Base-by-base conservation (phyloP, 208 protist species). In the Leishmania arabica region DNA sequence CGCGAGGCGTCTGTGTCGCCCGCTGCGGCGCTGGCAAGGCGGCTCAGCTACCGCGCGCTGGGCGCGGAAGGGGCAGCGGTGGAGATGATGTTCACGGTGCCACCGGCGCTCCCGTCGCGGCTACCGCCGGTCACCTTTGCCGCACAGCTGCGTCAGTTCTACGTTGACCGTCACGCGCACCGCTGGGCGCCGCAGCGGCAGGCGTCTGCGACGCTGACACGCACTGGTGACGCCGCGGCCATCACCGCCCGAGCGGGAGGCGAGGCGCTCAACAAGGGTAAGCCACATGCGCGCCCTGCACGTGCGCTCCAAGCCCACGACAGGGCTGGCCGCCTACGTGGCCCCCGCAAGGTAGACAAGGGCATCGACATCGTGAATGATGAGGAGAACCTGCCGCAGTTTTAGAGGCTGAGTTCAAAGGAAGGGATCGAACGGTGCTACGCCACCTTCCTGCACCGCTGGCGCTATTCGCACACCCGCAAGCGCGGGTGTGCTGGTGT, bases 81-180 rank as follows among this genome's bases (percentile, higher is more conserved):
- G 40, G 90, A 96, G 75, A 84, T 91, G 75, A 79, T 87, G 64
- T 96, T 96, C 83, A 86, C 90, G 4, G 73, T 91, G 42, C 92
- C 92, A 31, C 73, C 89, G 2, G 79, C 91, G 17, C 84, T 96
- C 69, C 92, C 92, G 31, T 91, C 89, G 58, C 81, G 87, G 78
- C 80, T 96, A 47, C 92, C 92, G 42, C 75, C 90, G 2, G 75
- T 74, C 15, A 66, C 83, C 42, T 91, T 86, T 40, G 58, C 72
- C 2, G 34, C 45, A 1, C 74, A 45, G 15, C 75, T 86, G 0
- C 83, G 75, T 3, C 17, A 45, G 5, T 80, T 83, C 21, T 83
- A 81, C 73, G 75, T 69, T 3, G 37, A 3, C 24, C 56, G 75
- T 27, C 78, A 83, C n/a, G 51, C 21, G 34, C 72, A 78, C 68